These are phyloP conservation scores for Ceratocystis variospora DNA, from an alignment of 2,329 filamentous ascomycete species.

Conservation along the genomic window DNA sequence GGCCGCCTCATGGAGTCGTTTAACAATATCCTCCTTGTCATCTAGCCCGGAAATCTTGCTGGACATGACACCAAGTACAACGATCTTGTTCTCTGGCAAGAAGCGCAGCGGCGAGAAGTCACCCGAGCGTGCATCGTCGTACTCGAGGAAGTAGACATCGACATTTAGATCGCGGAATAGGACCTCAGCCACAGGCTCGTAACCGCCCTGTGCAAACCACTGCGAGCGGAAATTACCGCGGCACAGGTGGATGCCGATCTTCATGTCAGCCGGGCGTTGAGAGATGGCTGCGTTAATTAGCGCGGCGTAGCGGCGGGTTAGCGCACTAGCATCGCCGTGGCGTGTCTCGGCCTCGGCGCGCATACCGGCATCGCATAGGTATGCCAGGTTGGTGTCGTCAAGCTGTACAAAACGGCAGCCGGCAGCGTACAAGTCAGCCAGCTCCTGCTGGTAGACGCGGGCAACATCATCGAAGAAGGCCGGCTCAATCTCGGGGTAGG, in stretches of 20 bases:
- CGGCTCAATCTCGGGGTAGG: constrained; percentile 36
- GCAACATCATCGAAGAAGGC: constrained; percentile 46
- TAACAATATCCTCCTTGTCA: constrained; percentile 40
- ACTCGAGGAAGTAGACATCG: constrained; percentile 48
- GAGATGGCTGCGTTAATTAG: constrained; percentile 59
- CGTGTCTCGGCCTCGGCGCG: constrained; percentile 17
- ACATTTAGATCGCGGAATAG: constrained; percentile 47
- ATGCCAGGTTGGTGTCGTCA: constrained; percentile 48
- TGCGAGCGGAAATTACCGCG: constrained; percentile 46
- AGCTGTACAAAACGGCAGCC: constrained; percentile 45
- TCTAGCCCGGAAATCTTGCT: constrained; percentile 47
- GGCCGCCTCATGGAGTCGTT: constrained; percentile 43
- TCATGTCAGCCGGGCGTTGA: constrained; percentile 48
- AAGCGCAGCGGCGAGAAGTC: constrained; percentile 48
- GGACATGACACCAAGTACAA: constrained; percentile 47
- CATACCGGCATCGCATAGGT: constrained; percentile 17
- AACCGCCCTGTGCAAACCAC: constrained; percentile 51
- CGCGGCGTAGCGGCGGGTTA: constrained; percentile 56
- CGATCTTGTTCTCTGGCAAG: constrained; percentile 45
- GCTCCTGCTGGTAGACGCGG: constrained; percentile 40
- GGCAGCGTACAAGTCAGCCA: constrained; percentile 40
- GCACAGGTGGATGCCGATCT: constrained; percentile 55
- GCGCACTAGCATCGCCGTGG: constrained; percentile 26
- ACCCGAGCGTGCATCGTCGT: constrained; percentile 45
- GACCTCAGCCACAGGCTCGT: constrained; percentile 47